Conservation (phyloP, 2,329 filamentous ascomycete species). For the Aspergillus quadricinctus region DNA sequence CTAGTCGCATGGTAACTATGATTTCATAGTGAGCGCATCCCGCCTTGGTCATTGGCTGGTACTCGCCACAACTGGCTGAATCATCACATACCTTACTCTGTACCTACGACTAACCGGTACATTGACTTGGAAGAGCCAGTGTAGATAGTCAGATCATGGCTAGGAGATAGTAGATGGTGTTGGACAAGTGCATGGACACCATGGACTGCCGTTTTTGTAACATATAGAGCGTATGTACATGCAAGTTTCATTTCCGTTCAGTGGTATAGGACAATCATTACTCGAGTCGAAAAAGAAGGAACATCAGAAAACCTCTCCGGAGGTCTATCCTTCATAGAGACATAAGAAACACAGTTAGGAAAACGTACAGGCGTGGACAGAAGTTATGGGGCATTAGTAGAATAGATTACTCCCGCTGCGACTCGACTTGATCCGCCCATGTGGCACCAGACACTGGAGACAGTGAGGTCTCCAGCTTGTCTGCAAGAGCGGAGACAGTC, state of each 20-base stretch:
- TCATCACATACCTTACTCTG: background rate
- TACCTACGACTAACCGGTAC: background rate
- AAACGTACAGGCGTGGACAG: background rate
- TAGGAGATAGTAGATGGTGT: background rate
- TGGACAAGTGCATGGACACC: background rate
- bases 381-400: background rate
- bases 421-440: constrained; percentile 33
- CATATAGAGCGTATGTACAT: background rate
- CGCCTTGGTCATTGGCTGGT: background rate
- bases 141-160: background rate
- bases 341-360: background rate
- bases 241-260: background rate
- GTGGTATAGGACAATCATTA: background rate
- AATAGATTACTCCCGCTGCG: constrained; percentile 7
- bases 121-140: background rate
- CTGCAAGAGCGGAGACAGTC: constrained; percentile 9
- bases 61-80: background rate
- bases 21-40: background rate
- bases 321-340: background rate
- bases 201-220: background rate
- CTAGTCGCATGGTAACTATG: background rate
- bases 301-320: background rate
- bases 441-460: constrained; percentile 26
- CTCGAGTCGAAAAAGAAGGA: background rate
- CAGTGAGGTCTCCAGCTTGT: constrained; percentile 23